phyloP scores from a whole-genome alignment of 148 eudicot species.

The Heliosperma pusillum region DNA sequence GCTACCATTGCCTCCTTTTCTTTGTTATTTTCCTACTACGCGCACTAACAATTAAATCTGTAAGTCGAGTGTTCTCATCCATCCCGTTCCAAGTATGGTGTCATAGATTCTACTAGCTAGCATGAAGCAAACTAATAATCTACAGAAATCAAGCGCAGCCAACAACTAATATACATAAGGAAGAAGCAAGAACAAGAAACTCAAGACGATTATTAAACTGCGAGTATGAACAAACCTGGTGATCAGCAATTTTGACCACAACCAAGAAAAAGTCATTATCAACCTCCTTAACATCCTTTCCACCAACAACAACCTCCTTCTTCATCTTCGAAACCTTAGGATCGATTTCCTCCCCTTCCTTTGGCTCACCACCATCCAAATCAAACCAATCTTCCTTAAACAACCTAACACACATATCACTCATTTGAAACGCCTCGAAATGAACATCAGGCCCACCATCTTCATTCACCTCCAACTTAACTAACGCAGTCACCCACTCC shows the following conservation, averaged over 20 bases:
- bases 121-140: neutral
- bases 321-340: constrained; percentile 90
- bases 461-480: constrained; percentile 86
- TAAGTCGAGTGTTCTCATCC: neutral
- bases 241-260: constrained; percentile 81
- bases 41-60: too few relatives aligned
- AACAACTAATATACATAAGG: neutral
- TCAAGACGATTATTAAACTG: neutral
- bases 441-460: constrained; percentile 86
- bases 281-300: constrained; percentile 79
- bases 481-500: constrained; percentile 96
- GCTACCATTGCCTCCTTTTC: neutral
- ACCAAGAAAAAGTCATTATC: constrained; percentile 98
- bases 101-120: neutral
- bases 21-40: neutral
- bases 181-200: neutral
- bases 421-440: constrained; percentile 98
- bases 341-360: constrained; percentile 50
- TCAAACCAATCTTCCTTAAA: constrained; percentile 91
- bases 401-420: constrained; percentile 89
- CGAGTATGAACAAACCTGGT: constrained; percentile 53
- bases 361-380: constrained; percentile 40
- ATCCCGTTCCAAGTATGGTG: too few relatives aligned
- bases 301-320: constrained; percentile 93
- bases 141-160: neutral